A percentile compares a stretch with the other conserved stretches of the same genome.
phyloP scores from a whole-genome alignment of 2,329 filamentous ascomycete genomes.

The Aspergillus viridinutans region DNA sequence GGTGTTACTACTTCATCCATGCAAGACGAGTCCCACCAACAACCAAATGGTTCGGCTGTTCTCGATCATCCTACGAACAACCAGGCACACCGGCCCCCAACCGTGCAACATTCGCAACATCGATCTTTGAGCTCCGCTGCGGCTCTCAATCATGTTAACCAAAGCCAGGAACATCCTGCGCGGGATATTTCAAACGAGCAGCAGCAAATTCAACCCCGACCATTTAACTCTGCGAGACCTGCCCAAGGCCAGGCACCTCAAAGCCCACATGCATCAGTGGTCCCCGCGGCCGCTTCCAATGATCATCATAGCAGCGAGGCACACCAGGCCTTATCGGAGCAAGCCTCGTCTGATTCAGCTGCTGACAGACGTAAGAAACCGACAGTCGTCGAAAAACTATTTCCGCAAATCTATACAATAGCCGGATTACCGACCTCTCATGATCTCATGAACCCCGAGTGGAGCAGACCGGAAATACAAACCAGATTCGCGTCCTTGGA shows the following conservation, averaged over 20 bases:
- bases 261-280: no score
- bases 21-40: background rate
- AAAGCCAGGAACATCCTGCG: background rate
- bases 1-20: background rate
- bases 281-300: no score
- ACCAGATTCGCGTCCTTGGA: conserved; percentile 16
- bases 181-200: background rate
- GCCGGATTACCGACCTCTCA: background rate
- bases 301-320: no score
- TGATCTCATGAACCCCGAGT: conserved; percentile 8
- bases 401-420: background rate
- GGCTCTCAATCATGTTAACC: background rate
- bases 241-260: no score
- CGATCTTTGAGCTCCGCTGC: background rate
- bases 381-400: background rate
- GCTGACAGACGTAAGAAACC: background rate
- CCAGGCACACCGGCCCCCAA: background rate
- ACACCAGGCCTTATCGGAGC: background rate
- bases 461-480: conserved; percentile 1
- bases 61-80: background rate
- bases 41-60: background rate
- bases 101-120: background rate
- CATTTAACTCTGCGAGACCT: no score
- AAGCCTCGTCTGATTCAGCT: background rate
- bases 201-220: background rate